Percentiles rank a stretch among this genome's conserved stretches.
Evolutionary conservation across 345 rosid species (phyloP).

Genomic region (Eucalyptus melliodora): DNA sequence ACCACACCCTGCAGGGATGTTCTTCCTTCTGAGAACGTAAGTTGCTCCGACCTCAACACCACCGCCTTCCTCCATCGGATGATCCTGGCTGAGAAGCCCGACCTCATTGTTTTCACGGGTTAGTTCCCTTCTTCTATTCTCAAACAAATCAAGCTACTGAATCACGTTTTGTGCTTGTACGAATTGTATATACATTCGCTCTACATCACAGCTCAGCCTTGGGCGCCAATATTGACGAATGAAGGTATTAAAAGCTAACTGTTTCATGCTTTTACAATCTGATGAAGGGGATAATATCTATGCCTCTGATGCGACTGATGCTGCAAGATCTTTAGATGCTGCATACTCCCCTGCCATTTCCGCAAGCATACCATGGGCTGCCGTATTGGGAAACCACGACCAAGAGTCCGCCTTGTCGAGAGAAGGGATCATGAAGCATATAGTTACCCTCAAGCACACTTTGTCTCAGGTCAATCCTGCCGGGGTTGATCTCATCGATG

Average conservation of each 20-base stretch:
- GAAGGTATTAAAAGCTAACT: not conserved
- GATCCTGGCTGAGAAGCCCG: too few relatives aligned
- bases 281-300: constrained; percentile 71
- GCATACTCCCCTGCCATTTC: constrained; percentile 84
- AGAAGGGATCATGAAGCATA: constrained; percentile 70
- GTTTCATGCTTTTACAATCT: not conserved
- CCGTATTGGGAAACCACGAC: constrained; percentile 84
- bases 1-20: constrained; percentile 42
- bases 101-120: too few relatives aligned
- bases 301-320: constrained; percentile 33
- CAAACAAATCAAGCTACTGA: too few relatives aligned
- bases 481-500: constrained; percentile 48
- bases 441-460: constrained; percentile 46
- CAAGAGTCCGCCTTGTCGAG: constrained; percentile 71
- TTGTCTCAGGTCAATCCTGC: constrained; percentile 61
- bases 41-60: constrained; percentile 23
- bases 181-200: not conserved
- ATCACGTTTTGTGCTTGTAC: not conserved
- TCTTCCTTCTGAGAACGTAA: constrained; percentile 26
- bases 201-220: not conserved
- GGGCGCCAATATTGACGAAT: not conserved
- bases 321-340: constrained; percentile 48
- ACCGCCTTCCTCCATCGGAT: too few relatives aligned
- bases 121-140: too few relatives aligned
- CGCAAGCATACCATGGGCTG: constrained; percentile 77